Base-by-base conservation (phyloP, 2,329 filamentous ascomycete genomes). In the Paraphaeosphaeria minitans region DNA sequence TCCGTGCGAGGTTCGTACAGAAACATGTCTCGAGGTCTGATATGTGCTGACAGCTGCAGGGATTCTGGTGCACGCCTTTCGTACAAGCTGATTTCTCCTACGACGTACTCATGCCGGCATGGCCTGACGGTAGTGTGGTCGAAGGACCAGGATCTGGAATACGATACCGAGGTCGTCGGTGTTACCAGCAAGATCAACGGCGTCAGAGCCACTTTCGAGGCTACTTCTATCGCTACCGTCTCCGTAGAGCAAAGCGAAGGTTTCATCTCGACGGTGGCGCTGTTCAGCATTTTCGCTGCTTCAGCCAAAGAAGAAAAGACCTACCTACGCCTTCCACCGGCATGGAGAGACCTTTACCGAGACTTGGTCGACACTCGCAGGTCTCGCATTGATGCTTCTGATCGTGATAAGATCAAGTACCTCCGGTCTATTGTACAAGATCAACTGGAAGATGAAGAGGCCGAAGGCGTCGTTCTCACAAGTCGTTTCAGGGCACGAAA, bases 291-390 rank as follows among this genome's bases (percentile, higher is more conserved):
- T 0, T 97, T 93, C 64, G 87, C 87, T 1, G 84, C 85, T n/a
- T 91, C 88, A 16, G 78, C 86, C 0, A 95, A 92, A 67, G 94
- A 98, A 70, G 92, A 96, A 63, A 98, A 96, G 74, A 86, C 92
- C 2, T 89, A 89, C 59, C 75, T 96, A 62, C 86, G 91, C 52
- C 81, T 99, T 16, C 92, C 93, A 4, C 82, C 89, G 0, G 83
- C 86, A 1, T 99, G 92, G 90, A 88, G 91, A 72, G 91, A 96
- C 64, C 80, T 97, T 1, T 97, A 93, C 88, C 83, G 85, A 10
- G 93, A 98, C 71, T 85, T 97, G 58, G 82, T 87, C 0, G 86
- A 88, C 52, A 78, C 83, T 21, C 90, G 88, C 68, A 94, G 92
- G 74, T 85, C 84, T 45, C 83, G 89, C 53, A 79, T 86, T 4